Conservation (phyloP, 2,329 filamentous ascomycete species). For the Ramichloridium luteum region DNA sequence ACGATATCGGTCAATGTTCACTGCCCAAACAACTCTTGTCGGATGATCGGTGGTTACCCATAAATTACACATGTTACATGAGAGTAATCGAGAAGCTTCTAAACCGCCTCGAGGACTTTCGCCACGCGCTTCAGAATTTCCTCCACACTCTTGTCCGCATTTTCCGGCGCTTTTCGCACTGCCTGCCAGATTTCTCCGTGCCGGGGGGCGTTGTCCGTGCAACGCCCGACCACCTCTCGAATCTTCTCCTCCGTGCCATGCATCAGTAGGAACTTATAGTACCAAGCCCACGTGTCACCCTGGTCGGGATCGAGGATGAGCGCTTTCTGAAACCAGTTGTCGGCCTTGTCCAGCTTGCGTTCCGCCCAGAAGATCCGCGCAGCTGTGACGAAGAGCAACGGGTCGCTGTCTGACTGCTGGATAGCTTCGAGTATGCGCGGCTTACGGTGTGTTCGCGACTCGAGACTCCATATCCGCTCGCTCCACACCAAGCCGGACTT, state of each 20-base stretch:
- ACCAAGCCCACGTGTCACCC: constrained; percentile 97
- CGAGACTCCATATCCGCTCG: constrained; percentile 91
- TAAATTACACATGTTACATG: too few relatives aligned
- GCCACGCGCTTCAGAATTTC: constrained; percentile 75
- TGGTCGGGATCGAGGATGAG: constrained; percentile 74
- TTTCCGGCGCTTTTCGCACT: constrained; percentile 73
- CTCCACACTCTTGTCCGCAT: constrained; percentile 61
- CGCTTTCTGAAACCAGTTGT: constrained; percentile 96
- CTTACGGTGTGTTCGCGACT: constrained; percentile 82
- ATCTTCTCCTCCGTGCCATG: constrained; percentile 93
- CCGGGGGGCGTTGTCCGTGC: constrained; percentile 68
- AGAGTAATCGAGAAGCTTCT: too few relatives aligned
- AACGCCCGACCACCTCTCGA: constrained; percentile 70
- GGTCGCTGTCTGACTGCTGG: constrained; percentile 90
- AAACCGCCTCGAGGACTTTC: constrained; percentile 33
- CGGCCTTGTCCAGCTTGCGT: constrained; percentile 80
- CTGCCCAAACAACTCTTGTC: too few relatives aligned
- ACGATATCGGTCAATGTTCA: too few relatives aligned
- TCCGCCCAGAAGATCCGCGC: constrained; percentile 95
- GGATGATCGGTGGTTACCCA: too few relatives aligned
- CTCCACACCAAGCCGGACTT: constrained; percentile 80
- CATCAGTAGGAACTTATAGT: constrained; percentile 82
- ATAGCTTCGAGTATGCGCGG: constrained; percentile 85
- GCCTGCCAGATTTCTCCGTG: constrained; percentile 89
- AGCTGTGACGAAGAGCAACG: constrained; percentile 77